phyloP scores from a whole-genome alignment of 2,329 filamentous ascomycete species.

The Coniochaeta sp. region DNA sequence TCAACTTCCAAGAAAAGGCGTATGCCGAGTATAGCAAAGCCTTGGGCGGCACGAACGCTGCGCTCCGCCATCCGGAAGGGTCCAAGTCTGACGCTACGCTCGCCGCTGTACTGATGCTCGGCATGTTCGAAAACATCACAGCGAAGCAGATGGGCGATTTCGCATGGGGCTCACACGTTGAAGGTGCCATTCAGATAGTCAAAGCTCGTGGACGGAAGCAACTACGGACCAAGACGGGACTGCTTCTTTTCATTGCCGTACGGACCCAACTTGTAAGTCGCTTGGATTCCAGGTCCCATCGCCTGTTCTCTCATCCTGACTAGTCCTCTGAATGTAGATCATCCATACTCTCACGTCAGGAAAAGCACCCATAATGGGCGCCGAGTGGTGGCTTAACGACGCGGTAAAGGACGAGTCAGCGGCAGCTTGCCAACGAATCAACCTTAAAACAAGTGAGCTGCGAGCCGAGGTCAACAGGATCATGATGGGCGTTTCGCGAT shows the following conservation, averaged over 20 bases:
- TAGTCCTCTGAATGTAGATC: conserved; percentile 30
- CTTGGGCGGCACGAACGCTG: conserved; percentile 42
- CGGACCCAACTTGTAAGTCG: conserved; percentile 50
- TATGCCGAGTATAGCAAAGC: conserved; percentile 48
- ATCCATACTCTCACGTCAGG: conserved; percentile 49
- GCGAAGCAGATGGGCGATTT: conserved; percentile 45
- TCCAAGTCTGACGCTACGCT: conserved; percentile 50
- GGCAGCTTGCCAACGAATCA: conserved; percentile 41
- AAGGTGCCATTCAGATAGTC: conserved; percentile 55
- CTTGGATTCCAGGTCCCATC: neutral
- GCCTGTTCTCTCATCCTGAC: conserved; percentile 1
- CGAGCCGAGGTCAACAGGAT: conserved; percentile 44
- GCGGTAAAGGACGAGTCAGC: conserved; percentile 41
- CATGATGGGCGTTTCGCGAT: conserved; percentile 37
- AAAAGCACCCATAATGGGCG: conserved; percentile 43
- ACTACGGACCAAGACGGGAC: conserved; percentile 42
- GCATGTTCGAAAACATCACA: conserved; percentile 54
- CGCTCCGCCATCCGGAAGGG: conserved; percentile 41
- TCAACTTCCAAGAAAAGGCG: conserved; percentile 30
- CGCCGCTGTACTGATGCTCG: conserved; percentile 51
- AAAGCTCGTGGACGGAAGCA: conserved; percentile 50
- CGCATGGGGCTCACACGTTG: conserved; percentile 58
- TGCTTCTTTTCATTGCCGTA: conserved; percentile 51
- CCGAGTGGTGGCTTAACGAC: conserved; percentile 53
- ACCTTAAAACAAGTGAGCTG: conserved; percentile 47